phyloP scores from a whole-genome alignment of 345 rosid genomes.

The Aegle marmelos region DNA sequence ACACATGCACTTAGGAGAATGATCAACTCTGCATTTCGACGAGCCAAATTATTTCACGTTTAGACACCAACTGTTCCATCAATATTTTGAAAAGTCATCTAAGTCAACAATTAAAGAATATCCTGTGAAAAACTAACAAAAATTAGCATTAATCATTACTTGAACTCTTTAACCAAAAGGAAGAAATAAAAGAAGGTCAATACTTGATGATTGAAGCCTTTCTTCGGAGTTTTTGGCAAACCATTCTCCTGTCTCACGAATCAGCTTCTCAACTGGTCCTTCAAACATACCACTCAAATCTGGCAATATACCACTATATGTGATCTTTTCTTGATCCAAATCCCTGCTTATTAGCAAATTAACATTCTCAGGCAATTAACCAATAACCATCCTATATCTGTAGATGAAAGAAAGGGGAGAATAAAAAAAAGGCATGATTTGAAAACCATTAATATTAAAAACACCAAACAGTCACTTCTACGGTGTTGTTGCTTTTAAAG shows the following conservation, averaged over 20 bases:
- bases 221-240: conserved; percentile 41
- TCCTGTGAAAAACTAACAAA: not conserved
- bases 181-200: not conserved
- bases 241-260: conserved; percentile 74
- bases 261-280: conserved; percentile 55
- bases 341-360: conserved; percentile 30
- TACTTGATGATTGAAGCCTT: conserved; percentile 58
- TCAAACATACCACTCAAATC: conserved; percentile 42
- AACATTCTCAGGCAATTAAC: not conserved
- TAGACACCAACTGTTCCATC: not conserved
- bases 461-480: not conserved
- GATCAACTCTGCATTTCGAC: not conserved
- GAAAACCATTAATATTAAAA: not conserved
- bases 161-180: not conserved
- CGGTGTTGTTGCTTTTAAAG: not conserved
- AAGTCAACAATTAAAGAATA: not conserved
- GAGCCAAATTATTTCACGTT: not conserved
- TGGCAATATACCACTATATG: conserved; percentile 47
- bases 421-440: too few species aligned
- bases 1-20: not conserved
- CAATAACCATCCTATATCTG: not conserved
- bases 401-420: not conserved
- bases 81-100: not conserved
- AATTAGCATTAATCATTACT: not conserved
- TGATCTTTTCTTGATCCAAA: conserved; percentile 37